Conservation (phyloP, 345 rosid genomes). For the Erodium maritimum region DNA sequence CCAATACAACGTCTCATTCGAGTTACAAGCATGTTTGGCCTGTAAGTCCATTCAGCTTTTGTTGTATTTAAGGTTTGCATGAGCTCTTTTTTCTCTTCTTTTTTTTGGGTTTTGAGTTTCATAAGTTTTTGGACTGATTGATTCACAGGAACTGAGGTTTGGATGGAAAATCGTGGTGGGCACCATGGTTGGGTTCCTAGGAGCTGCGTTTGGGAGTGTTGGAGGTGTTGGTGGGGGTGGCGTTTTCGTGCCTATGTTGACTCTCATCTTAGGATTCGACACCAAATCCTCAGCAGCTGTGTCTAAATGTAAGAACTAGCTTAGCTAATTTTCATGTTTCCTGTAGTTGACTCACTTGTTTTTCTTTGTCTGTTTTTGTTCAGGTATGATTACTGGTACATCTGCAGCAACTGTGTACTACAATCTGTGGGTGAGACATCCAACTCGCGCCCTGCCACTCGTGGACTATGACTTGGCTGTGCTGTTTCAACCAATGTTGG, state of each 20-base stretch:
- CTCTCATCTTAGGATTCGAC: constrained; percentile 69
- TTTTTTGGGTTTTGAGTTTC: neutral
- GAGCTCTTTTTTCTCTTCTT: too few species aligned
- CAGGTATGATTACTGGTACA: constrained; percentile 1
- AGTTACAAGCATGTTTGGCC: neutral
- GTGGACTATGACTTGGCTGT: constrained; percentile 3
- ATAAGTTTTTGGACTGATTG: neutral
- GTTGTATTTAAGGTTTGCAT: neutral
- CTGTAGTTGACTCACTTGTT: neutral
- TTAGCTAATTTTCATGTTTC: neutral
- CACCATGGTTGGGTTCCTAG: constrained; percentile 58
- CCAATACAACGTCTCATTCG: neutral
- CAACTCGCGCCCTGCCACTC: neutral
- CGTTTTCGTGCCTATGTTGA: constrained; percentile 45
- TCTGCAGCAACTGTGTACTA: neutral
- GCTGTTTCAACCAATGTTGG: constrained; percentile 1
- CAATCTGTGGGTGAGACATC: constrained; percentile 2
- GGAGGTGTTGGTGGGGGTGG: constrained; percentile 85
- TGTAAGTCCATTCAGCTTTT: neutral
- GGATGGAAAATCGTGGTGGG: constrained; percentile 64
- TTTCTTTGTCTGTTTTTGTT: neutral
- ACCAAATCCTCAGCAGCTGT: constrained; percentile 75
- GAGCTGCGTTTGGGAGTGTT: constrained; percentile 86
- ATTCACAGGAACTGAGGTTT: constrained; percentile 48
- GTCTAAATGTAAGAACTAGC: constrained; percentile 40